phyloP scores from a whole-genome alignment of 2,329 filamentous ascomycete genomes.

The Akanthomyces muscarius region DNA sequence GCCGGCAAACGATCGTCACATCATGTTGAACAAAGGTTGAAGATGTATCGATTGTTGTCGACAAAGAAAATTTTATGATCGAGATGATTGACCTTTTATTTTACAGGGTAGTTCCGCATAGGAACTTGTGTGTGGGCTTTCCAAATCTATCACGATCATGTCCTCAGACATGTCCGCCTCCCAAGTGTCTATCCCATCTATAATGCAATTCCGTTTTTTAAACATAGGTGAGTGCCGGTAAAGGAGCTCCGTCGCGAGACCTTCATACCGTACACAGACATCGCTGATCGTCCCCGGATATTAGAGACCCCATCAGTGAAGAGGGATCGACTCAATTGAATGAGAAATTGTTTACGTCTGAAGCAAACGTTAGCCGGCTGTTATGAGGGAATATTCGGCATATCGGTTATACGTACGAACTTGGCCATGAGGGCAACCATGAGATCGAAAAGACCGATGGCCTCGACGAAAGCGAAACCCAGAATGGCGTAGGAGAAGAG shows the following conservation, averaged over 20 bases:
- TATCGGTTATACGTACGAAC: conserved; percentile 56
- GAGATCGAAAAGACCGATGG: conserved; percentile 83
- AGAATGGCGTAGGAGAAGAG: conserved; percentile 93
- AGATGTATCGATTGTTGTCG: conserved; percentile 17
- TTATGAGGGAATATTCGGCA: conserved; percentile 10
- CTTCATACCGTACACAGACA: conserved; percentile 14
- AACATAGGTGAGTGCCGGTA: conserved; percentile 15
- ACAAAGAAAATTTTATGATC: conserved; percentile 31
- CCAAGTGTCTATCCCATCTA: conserved; percentile 19
- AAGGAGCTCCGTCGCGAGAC: conserved; percentile 12
- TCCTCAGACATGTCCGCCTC: conserved; percentile 28
- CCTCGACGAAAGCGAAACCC: conserved; percentile 92
- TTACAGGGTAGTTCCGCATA: conserved; percentile 38
- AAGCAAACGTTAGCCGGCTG: background rate
- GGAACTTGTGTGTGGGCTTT: conserved; percentile 29
- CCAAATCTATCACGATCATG: conserved; percentile 35
- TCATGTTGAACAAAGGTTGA: background rate
- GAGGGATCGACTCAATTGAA: conserved; percentile 18
- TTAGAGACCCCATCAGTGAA: conserved; percentile 18
- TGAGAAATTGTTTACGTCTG: conserved; percentile 36
- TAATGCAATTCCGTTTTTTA: conserved; percentile 19
- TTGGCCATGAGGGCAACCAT: conserved; percentile 95
- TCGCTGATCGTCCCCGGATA: conserved; percentile 19
- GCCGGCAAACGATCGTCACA: background rate
- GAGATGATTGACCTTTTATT: conserved; percentile 41